Evolutionary conservation across 345 rosid genomes (phyloP).

Genomic region (Isatis tinctoria): DNA sequence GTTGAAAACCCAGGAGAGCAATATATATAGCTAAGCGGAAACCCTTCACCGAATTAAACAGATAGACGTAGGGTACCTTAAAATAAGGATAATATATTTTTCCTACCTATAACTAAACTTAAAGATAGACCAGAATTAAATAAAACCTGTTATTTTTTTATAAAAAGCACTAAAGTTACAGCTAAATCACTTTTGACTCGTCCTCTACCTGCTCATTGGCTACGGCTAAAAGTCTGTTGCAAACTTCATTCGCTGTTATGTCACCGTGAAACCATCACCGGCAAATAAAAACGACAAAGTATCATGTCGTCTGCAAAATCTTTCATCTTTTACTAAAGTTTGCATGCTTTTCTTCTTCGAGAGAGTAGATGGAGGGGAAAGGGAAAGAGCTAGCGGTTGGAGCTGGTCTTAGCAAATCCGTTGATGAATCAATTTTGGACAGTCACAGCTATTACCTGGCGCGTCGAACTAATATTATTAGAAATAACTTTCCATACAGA

Average conservation of each 20-base stretch:
- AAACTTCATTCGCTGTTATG: background rate
- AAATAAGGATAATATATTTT: too few relatives aligned
- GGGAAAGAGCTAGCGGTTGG: conserved; percentile 27
- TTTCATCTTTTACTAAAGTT: background rate
- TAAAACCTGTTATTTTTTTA: too few relatives aligned
- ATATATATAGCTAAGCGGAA: too few relatives aligned
- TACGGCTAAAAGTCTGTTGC: background rate
- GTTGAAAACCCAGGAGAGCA: too few relatives aligned
- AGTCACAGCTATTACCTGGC: conserved; percentile 66
- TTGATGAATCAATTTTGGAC: conserved; percentile 50
- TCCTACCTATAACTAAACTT: too few relatives aligned
- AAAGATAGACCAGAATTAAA: too few relatives aligned
- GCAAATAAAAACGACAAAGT: background rate
- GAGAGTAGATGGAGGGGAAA: conserved; percentile 27
- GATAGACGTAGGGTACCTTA: too few relatives aligned
- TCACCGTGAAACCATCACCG: background rate
- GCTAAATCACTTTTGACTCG: background rate
- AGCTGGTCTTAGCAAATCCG: conserved; percentile 44
- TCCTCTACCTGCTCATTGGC: conserved; percentile 16
- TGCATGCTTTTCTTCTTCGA: background rate
- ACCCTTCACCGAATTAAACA: too few relatives aligned
- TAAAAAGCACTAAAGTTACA: conserved; percentile 18
- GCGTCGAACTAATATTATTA: too few relatives aligned
- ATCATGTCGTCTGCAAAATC: background rate
- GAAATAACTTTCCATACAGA: too few relatives aligned